Base-by-base conservation (phyloP, 495 filamentous ascomycete genomes). In the Penicillium steckii region DNA sequence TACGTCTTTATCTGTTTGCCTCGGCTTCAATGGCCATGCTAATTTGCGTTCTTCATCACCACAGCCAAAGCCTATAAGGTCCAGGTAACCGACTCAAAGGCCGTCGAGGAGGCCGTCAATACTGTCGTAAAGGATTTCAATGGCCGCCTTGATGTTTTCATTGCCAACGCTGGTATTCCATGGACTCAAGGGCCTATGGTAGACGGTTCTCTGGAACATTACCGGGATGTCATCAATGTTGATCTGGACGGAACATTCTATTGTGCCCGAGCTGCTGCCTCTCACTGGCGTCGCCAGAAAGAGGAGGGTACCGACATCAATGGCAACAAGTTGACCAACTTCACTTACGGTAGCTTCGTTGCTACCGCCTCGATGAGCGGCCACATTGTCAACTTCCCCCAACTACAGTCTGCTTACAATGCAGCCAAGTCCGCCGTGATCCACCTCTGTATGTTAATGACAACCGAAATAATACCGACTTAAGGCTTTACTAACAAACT, bases 311-410 rank as follows among this genome's bases (percentile, higher is more conserved):
- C 82, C 1, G 81, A 84, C 32, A 53, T 83, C 44, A 80, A 85
- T 62, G 88, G 89, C 52, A 76, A 84, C 57, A 79, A 78, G 67
- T 73, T 91, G 24, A 74, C 84, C 52, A 81, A 82, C 55, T 91
- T 82, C 57, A 80, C 71, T 18, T 73, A 78, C 15, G 89, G 89
- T 9, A 87, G 83, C 68, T 91, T 92, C 65, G 80, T 93, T 62
- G 81, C 85, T 19, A 94, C 89, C 5, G 81, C 89, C 3, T 87
- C 83, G 57, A 93, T 93, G 82, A 87, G 82, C 66, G 89, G 87
- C 3, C 89, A 93, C 67, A 89, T 96, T 58, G 88, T 85, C 60
- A 96, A 96, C 61, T 82, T 92, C 48, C 91, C 92, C 13, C 90
- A 96, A 71, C 63, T 90, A 55, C 91, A 96, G 68, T 79, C 86